Evolutionary conservation across 208 protist genomes (phyloP).

Genomic region (Naegleria lovaniensis): DNA sequence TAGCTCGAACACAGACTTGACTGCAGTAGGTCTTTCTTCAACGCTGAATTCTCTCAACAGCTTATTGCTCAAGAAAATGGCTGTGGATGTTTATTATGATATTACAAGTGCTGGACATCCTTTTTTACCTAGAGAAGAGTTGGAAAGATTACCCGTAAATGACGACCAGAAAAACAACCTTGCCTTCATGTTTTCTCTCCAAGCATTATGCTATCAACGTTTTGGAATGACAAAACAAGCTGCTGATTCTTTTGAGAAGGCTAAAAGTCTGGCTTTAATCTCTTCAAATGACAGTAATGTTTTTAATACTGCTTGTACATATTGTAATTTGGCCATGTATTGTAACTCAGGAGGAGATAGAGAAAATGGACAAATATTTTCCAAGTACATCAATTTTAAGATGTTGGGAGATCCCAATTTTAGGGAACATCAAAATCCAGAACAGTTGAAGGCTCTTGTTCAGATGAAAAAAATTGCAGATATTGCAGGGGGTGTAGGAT

Average conservation of each 20-base stretch:
- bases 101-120: neutral
- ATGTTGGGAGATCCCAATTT: neutral
- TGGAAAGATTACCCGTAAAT: neutral
- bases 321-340: neutral
- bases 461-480: slow-evolving; percentile 6
- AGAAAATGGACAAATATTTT: neutral
- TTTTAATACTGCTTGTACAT: neutral
- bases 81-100: slow-evolving; percentile 2
- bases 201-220: neutral
- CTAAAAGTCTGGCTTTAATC: neutral
- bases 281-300: neutral
- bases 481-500: neutral
- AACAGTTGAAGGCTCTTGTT: neutral
- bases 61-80: neutral
- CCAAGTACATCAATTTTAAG: neutral
- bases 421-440: neutral
- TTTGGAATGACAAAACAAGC: neutral
- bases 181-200: neutral
- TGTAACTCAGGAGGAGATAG: neutral
- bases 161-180: neutral
- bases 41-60: neutral
- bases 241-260: neutral
- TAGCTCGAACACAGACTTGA: too few relatives aligned
- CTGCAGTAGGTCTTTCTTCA: too few relatives aligned
- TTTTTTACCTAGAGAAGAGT: neutral